Percentiles rank a stretch among this genome's conserved stretches.
These are phyloP conservation scores for Ustilago nuda DNA, from an alignment of 1,284 basidiomycete species.

Conservation along the genomic window DNA sequence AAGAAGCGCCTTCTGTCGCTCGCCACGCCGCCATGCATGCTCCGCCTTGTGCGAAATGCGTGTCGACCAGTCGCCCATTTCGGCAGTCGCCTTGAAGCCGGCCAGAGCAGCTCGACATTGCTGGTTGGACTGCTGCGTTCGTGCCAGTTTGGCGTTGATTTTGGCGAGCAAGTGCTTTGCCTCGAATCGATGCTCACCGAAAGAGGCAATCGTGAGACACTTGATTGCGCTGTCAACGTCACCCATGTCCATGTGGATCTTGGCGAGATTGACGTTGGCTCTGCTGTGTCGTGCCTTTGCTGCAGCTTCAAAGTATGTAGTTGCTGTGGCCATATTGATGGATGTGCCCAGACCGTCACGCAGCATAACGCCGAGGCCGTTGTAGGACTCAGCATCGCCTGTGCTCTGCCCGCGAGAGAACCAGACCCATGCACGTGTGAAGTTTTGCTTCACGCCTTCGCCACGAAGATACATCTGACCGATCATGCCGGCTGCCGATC, in stretches of 20 bases:
- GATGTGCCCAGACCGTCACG: constrained; percentile 83
- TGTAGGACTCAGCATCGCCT: constrained; percentile 86
- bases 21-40: constrained; percentile 61
- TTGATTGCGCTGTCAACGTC: constrained; percentile 45
- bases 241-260: constrained; percentile 73
- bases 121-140: constrained; percentile 34
- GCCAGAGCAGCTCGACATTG: constrained; percentile 50
- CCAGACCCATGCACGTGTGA: constrained; percentile 86
- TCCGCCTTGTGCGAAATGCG: constrained; percentile 64
- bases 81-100: constrained; percentile 56
- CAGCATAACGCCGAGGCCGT: constrained; percentile 90
- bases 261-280: constrained; percentile 89
- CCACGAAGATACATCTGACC: constrained; percentile 94
- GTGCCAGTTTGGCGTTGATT: constrained; percentile 47
- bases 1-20: constrained; percentile 54
- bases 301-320: constrained; percentile 80
- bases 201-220: constrained; percentile 45
- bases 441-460: constrained; percentile 87
- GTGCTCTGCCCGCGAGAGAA: constrained; percentile 80
- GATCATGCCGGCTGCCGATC: constrained; percentile 70
- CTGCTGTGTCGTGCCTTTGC: constrained; percentile 77
- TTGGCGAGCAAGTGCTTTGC: constrained; percentile 54
- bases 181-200: constrained; percentile 51
- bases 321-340: constrained; percentile 73
- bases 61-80: constrained; percentile 65